These are phyloP conservation scores for Huntiella savannae DNA, from an alignment of 2,329 filamentous ascomycete species.

Conservation along the genomic window DNA sequence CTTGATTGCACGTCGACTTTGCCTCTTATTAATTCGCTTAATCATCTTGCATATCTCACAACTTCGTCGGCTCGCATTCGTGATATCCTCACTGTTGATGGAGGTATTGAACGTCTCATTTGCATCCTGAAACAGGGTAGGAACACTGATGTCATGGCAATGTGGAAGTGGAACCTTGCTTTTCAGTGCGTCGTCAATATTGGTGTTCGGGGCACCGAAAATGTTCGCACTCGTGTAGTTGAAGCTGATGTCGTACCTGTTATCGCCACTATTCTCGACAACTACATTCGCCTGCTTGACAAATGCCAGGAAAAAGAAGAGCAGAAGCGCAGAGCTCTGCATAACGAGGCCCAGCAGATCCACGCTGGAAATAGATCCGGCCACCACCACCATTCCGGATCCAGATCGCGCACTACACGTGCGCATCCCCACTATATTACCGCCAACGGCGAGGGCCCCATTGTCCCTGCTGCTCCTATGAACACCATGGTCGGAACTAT, in stretches of 20 bases:
- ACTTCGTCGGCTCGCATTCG: conserved; percentile 94
- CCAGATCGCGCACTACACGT: conserved; percentile 22
- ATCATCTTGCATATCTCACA: conserved; percentile 94
- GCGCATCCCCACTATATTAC: neutral
- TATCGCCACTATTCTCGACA: conserved; percentile 93
- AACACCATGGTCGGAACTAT: neutral
- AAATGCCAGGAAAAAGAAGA: conserved; percentile 62
- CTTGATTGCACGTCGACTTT: conserved; percentile 96
- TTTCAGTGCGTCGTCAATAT: conserved; percentile 99
- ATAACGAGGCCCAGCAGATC: conserved; percentile 18
- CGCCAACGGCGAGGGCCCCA: neutral
- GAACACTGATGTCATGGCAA: conserved; percentile 97
- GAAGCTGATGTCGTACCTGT: conserved; percentile 99
- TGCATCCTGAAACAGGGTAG: conserved; percentile 95
- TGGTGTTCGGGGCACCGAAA: conserved; percentile 85
- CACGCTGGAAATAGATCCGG: neutral
- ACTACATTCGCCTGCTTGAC: conserved; percentile 93
- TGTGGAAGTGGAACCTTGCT: conserved; percentile 99
- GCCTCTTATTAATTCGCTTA: conserved; percentile 94
- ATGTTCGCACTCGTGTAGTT: conserved; percentile 82
- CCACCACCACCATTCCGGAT: conserved; percentile 15
- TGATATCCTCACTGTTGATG: conserved; percentile 96
- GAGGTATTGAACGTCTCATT: conserved; percentile 86
- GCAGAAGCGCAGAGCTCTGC: conserved; percentile 29
- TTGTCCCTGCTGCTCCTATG: neutral